Conservation (phyloP, 2,329 filamentous ascomycete species). For the Lasiodiplodia sp. region DNA sequence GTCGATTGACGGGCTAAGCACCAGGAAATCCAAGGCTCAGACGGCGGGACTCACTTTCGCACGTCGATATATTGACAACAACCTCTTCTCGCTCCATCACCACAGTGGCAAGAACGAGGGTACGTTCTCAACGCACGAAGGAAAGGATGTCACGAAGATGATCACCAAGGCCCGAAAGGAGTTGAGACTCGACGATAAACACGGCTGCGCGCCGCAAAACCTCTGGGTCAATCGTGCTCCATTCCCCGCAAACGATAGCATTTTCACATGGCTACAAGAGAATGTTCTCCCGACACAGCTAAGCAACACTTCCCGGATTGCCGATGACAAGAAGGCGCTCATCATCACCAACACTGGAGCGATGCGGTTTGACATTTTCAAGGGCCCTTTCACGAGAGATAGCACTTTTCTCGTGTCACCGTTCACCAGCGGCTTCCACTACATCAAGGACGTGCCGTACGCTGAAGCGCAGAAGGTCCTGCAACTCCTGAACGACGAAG, state of each 20-base stretch:
- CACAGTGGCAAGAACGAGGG: slow-evolving; percentile 76
- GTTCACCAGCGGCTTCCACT: slow-evolving; percentile 80
- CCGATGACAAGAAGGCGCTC: slow-evolving; percentile 67
- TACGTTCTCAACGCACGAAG: slow-evolving; percentile 78
- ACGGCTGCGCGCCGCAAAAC: slow-evolving; percentile 82
- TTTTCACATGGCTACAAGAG: slow-evolving; percentile 82
- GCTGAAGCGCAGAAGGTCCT: slow-evolving; percentile 73
- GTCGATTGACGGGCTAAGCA: slow-evolving; percentile 75
- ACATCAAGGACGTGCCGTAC: slow-evolving; percentile 83
- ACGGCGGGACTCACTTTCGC: slow-evolving; percentile 62
- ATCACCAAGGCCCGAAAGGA: slow-evolving; percentile 74
- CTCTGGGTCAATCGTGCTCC: slow-evolving; percentile 83
- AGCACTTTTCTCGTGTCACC: slow-evolving; percentile 86
- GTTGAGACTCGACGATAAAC: slow-evolving; percentile 74
- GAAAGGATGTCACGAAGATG: slow-evolving; percentile 72
- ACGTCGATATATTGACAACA: slow-evolving; percentile 92
- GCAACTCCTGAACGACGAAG: slow-evolving; percentile 64
- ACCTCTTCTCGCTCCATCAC: slow-evolving; percentile 81
- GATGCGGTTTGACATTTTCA: slow-evolving; percentile 94
- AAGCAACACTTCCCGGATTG: slow-evolving; percentile 44
- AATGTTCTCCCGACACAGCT: slow-evolving; percentile 75
- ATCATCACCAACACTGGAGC: slow-evolving; percentile 88
- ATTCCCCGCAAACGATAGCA: slow-evolving; percentile 75
- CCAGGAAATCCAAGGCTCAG: slow-evolving; percentile 49
- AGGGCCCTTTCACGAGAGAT: slow-evolving; percentile 88